These are phyloP conservation scores for Aureobasidium mangrovei DNA, from an alignment of 2,329 filamentous ascomycete genomes.

Conservation along the genomic window DNA sequence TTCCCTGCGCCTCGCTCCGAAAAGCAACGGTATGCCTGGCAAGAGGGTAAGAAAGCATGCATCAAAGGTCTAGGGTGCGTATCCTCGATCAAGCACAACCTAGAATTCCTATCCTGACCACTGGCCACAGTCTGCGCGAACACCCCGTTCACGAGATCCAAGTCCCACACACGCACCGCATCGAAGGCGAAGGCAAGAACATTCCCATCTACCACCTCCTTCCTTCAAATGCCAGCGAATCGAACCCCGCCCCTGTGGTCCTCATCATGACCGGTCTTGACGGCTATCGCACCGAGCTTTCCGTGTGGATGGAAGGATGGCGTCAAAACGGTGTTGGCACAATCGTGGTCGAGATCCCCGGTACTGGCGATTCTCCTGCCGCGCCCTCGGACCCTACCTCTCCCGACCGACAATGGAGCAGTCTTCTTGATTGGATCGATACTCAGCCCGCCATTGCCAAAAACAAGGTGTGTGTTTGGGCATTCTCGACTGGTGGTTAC, in stretches of 20 bases:
- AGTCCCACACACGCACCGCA: slow-evolving; percentile 49
- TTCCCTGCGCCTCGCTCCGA: slow-evolving; percentile 50
- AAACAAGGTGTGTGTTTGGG: slow-evolving; percentile 44
- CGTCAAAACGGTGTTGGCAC: slow-evolving; percentile 41
- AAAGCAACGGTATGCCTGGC: slow-evolving; percentile 54
- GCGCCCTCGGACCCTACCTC: slow-evolving; percentile 36
- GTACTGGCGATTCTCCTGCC: slow-evolving; percentile 49
- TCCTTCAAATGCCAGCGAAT: slow-evolving; percentile 38
- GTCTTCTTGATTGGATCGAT: slow-evolving; percentile 47
- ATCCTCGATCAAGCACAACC: not conserved
- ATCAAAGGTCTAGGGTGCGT: slow-evolving; percentile 41
- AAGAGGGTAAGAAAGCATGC: slow-evolving; percentile 55
- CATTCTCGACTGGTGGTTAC: slow-evolving; percentile 51
- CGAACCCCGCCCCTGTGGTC: slow-evolving; percentile 42
- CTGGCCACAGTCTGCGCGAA: slow-evolving; percentile 36
- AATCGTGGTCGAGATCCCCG: slow-evolving; percentile 48
- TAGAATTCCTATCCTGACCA: not conserved
- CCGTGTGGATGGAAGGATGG: slow-evolving; percentile 44
- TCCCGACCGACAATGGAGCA: slow-evolving; percentile 47
- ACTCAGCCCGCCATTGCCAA: slow-evolving; percentile 40
- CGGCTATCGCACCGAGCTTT: slow-evolving; percentile 49
- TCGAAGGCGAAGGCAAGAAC: slow-evolving; percentile 41
- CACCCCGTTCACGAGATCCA: slow-evolving; percentile 52
- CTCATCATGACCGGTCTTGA: slow-evolving; percentile 52
- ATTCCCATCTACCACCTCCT: slow-evolving; percentile 60